Conservation (phyloP, 257 asterid genomes). For the Mentha longifolia region DNA sequence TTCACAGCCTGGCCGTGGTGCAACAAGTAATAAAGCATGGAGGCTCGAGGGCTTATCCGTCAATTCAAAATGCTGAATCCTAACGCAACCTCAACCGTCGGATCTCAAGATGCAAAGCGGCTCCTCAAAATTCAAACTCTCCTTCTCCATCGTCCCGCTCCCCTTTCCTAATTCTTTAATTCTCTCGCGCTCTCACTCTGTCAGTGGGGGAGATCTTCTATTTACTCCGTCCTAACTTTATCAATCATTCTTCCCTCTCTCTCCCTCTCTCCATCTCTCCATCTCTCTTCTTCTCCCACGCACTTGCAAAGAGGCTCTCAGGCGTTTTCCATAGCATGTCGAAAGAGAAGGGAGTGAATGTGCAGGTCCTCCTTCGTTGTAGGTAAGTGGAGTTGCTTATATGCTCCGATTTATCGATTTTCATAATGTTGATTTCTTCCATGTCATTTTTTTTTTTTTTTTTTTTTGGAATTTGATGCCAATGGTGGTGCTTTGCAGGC, state of each 20-base stretch:
- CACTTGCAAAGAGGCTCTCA: not conserved
- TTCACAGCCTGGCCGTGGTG: not conserved
- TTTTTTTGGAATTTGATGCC: not conserved
- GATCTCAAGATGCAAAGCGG: slow-evolving; percentile 37
- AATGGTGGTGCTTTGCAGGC: slow-evolving; percentile 48
- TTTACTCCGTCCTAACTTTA: not conserved
- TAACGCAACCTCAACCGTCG: slow-evolving; percentile 23
- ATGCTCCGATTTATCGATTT: not conserved
- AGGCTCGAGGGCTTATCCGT: slow-evolving; percentile 15
- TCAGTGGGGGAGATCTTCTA: slow-evolving; percentile 11
- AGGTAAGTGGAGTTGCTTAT: slow-evolving; percentile 46
- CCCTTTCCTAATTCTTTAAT: slow-evolving; percentile 29
- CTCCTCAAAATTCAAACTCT: slow-evolving; percentile 36
- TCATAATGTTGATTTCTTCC: too few species aligned
- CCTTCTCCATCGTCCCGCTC: slow-evolving; percentile 32
- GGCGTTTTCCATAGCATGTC: slow-evolving; percentile 37
- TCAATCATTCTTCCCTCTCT: not conserved
- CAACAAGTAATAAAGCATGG: not conserved
- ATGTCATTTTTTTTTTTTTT: not conserved
- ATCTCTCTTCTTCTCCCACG: not conserved
- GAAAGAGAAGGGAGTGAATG: slow-evolving; percentile 86
- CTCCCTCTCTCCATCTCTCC: not conserved
- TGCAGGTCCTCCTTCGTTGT: slow-evolving; percentile 97
- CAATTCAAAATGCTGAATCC: not conserved
- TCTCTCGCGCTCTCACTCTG: slow-evolving; percentile 22